Percentiles rank a stretch among this genome's conserved stretches.
Evolutionary conservation across 805 yeast genomes (phyloP).

Genomic region (Lipomyces yamanashiensis): DNA sequence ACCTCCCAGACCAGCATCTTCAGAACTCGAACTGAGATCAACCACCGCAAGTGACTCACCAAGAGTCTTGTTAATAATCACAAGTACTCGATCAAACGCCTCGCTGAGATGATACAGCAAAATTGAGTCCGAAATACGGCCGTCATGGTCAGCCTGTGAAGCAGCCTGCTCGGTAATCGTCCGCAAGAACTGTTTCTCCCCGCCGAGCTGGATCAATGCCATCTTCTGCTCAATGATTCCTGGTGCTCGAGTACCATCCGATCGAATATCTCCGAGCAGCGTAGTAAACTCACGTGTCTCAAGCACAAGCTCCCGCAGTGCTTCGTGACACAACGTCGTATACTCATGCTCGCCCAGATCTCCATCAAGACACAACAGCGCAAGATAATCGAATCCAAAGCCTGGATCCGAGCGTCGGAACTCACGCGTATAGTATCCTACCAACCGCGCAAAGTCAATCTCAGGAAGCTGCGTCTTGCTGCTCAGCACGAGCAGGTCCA

Average conservation of each 20-base stretch:
- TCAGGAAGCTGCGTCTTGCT: slow-evolving; percentile 45
- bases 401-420: slow-evolving; percentile 86
- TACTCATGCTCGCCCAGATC: slow-evolving; percentile 48
- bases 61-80: slow-evolving; percentile 71
- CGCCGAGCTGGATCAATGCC: slow-evolving; percentile 60
- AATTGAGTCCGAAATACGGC: slow-evolving; percentile 82
- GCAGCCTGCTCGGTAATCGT: slow-evolving; percentile 86
- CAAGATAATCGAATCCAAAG: slow-evolving; percentile 87
- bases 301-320: slow-evolving; percentile 79
- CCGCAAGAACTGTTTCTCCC: slow-evolving; percentile 63
- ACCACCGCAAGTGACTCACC: slow-evolving; percentile 77
- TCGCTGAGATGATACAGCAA: slow-evolving; percentile 85
- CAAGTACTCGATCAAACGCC: slow-evolving; percentile 80
- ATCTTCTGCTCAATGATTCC: slow-evolving; percentile 85
- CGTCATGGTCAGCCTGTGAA: slow-evolving; percentile 85
- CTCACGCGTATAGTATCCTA: slow-evolving; percentile 80
- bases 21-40: slow-evolving; percentile 56
- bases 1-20: slow-evolving; percentile 33
- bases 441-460: slow-evolving; percentile 59
- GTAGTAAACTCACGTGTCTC: slow-evolving; percentile 83
- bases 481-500: slow-evolving; percentile 47
- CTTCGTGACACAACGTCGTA: slow-evolving; percentile 68
- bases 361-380: slow-evolving; percentile 66
- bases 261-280: slow-evolving; percentile 80
- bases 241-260: slow-evolving; percentile 75